Base-by-base conservation (phyloP, 441 rosid genomes). In the Erodium texanum region DNA sequence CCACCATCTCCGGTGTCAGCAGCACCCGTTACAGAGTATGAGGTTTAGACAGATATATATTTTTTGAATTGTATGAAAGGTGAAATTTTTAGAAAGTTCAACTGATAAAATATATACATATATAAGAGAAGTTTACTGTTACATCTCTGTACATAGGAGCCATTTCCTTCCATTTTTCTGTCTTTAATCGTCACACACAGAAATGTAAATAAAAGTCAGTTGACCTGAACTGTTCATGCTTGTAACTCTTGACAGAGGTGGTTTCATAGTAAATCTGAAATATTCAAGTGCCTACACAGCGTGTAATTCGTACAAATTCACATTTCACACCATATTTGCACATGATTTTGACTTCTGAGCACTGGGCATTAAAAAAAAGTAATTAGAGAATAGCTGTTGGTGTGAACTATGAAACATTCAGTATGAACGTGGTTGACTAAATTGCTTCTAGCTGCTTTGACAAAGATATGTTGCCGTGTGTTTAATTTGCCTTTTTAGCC, bases 1-100 rank as follows among this genome's bases (percentile, higher is more conserved):
- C 81, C 90, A 7, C 62, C 79, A 52, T 68, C 90, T 65, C 68
- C 82, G 15, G 5, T 73, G 65, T 73, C 22, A 27, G 90, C 82
- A 58, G 90, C 82, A 58, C 64, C 83, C 27, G 66, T 74, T 66
- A n/a, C 71, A 3, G 92, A 88, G 69, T 93, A 93, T 11, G 87
- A 80, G 80, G 86, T 86, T 79, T 89, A 87, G 82, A 68, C 64
- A 62, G 43, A 27, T 16, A 32, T 22, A n/a, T n/a, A n/a, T 68
- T 27, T 58, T 32, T 18, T 58, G 52, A 0, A 16, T 18, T 41
- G 24, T 63, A 6, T 59, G 23, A 9, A 15, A 67, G 59, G 59
- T 15, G 67, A 59, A 7, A 3, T 66, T 24, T 64, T 64, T 5
- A 27, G 41, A 16, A 50, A n/a, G 18, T 16, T 50, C 58, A 50